Percentiles rank a stretch among this genome's conserved stretches.
Evolutionary conservation across 768 basidiomycete species (phyloP).

Genomic region (Trametes cingulata): DNA sequence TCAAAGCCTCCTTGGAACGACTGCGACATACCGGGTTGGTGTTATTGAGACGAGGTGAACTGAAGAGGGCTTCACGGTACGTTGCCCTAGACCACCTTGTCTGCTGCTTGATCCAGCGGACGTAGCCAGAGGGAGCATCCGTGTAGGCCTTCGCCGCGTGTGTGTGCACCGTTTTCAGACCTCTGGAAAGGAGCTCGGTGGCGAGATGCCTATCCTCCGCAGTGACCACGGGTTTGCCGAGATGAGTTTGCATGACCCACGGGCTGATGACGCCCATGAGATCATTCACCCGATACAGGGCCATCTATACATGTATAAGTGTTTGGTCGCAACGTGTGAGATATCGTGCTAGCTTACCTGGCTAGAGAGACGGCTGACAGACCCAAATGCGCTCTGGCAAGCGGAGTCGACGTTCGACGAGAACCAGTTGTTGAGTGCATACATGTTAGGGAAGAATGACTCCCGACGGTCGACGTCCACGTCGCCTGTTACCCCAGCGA

Average conservation of each 20-base stretch:
- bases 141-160: slow-evolving; percentile 24
- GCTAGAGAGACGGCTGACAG: slow-evolving; percentile 19
- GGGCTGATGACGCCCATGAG: slow-evolving; percentile 18
- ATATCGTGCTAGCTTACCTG: slow-evolving; percentile 2
- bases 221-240: slow-evolving; percentile 15
- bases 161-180: slow-evolving; percentile 22
- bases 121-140: slow-evolving; percentile 25
- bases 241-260: slow-evolving; percentile 19
- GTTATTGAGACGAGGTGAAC: slow-evolving; percentile 24
- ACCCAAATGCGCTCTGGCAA: slow-evolving; percentile 20
- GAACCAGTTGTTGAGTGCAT: slow-evolving; percentile 26
- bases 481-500: slow-evolving; percentile 26
- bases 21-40: slow-evolving; percentile 14
- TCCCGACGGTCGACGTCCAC: slow-evolving; percentile 26
- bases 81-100: slow-evolving; percentile 27
- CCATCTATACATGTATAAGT: background rate
- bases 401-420: slow-evolving; percentile 25
- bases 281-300: slow-evolving; percentile 14
- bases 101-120: slow-evolving; percentile 31
- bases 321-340: background rate
- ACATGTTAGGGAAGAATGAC: slow-evolving; percentile 27
- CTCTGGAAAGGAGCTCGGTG: slow-evolving; percentile 21
- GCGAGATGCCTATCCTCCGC: slow-evolving; percentile 17
- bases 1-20: no score
- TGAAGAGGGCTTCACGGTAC: slow-evolving; percentile 27